Base-by-base conservation (phyloP, 2,329 filamentous ascomycete genomes). In the Thelonectria rubi region DNA sequence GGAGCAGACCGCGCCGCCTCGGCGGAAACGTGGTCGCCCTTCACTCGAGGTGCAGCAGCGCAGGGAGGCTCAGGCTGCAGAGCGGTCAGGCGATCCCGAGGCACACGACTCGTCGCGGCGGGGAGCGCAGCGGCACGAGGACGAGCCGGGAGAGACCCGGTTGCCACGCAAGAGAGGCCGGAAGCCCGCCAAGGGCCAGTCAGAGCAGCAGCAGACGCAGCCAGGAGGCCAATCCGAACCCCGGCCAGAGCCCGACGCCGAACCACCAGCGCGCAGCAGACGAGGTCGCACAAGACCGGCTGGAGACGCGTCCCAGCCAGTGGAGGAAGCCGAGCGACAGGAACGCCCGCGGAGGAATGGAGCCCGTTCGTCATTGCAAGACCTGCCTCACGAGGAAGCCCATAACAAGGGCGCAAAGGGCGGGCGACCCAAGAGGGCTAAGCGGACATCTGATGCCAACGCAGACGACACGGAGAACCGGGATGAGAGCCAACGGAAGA, bases 21-120 rank as follows among this genome's bases (percentile, higher is more conserved):
- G 77, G 65, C 70, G 73, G 42, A 77, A 75, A 67, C 78, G 77
- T 66, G 77, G 75, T 56, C 75, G 72, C 6, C 69, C 73, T 21
- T 75, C 77, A 14, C 53, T 73, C 4, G 65, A 67, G 40, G 65
- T 67, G 39, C 67, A 56, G 47, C 61, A 49, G 20, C 58, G 26
- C 14, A 42, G 56, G 42, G 52, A 57, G 49, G 57, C 55, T 3
- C 62, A 69, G 17, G 24, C 34, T n/a, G 51, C 45, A 10, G 61
- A 64, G 9, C 58, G 63, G 18, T 55, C 64, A 7, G 61, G 61
- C 20, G 69, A 70, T 45, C 46, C 61, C 37, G 65, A 63, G 18
- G 60, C 50, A 46, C 52, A 62, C 14, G 65, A 47, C 43, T 15
- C 43, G 12, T 21, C 18, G 20, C 70, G 20, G 58, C 54, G 6